phyloP scores from a whole-genome alignment of 495 filamentous ascomycete species.

The Parathielavia appendiculata region DNA sequence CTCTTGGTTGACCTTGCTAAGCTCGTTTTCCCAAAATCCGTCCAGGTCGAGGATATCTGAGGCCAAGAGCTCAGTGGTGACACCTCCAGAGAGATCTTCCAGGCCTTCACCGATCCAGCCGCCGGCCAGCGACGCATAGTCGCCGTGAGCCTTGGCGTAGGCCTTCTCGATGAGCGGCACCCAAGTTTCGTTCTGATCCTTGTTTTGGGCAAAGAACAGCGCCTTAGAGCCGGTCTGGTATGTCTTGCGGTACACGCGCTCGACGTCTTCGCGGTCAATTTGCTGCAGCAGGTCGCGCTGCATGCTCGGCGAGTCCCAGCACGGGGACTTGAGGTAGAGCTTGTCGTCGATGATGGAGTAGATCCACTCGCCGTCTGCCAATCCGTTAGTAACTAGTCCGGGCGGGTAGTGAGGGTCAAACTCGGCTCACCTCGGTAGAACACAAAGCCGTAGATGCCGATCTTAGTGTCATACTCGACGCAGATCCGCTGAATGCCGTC shows the following conservation, averaged over 20 bases:
- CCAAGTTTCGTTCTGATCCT: constrained; percentile 90
- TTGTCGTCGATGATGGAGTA: constrained; percentile 82
- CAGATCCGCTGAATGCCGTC: constrained; percentile 76
- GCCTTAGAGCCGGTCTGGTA: constrained; percentile 78
- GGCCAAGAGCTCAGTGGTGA: constrained; percentile 77
- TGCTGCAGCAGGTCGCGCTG: constrained; percentile 49
- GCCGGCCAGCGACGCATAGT: constrained; percentile 73
- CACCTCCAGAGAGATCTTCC: constrained; percentile 90
- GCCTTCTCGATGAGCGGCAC: constrained; percentile 90
- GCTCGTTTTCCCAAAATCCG: constrained; percentile 82
- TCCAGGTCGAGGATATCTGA: constrained; percentile 87
- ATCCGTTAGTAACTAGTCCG: background rate
- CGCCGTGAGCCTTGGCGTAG: constrained; percentile 89
- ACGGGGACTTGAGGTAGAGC: constrained; percentile 74
- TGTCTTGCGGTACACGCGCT: constrained; percentile 72
- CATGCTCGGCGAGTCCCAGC: constrained; percentile 63
- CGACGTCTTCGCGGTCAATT: constrained; percentile 59
- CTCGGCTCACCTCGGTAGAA: constrained; percentile 59
- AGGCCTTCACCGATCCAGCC: constrained; percentile 86
- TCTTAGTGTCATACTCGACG: constrained; percentile 64
- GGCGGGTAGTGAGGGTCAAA: no score
- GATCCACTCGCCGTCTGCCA: constrained; percentile 81
- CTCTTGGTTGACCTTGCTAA: constrained; percentile 79
- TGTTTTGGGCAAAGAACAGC: constrained; percentile 82
- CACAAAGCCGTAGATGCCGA: constrained; percentile 94